Conservation (phyloP, 352 stramenopile genomes). For the Pythium angustatum region DNA sequence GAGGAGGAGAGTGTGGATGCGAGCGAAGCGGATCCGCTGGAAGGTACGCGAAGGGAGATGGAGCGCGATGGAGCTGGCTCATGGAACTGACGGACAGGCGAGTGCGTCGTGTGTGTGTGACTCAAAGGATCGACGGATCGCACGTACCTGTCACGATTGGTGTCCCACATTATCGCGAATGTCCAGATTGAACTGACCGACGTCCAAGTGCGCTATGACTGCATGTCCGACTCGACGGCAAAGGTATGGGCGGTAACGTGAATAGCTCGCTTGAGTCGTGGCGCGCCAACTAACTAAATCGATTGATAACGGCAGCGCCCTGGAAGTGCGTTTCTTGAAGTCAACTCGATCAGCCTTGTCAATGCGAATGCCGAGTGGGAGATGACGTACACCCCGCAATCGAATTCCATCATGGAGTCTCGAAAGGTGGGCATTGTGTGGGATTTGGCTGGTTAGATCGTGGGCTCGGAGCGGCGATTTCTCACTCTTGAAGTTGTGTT, state of each 20-base stretch:
- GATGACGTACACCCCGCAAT: constrained; percentile 72
- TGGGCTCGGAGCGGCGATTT: background rate
- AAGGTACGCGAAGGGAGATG: background rate
- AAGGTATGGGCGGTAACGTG: constrained; percentile 37
- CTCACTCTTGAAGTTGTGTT: background rate
- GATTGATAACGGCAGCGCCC: constrained; percentile 40
- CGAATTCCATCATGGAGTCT: constrained; percentile 73
- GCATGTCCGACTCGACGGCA: constrained; percentile 55
- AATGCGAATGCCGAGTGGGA: constrained; percentile 81
- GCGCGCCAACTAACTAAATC: background rate
- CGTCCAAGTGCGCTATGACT: constrained; percentile 85
- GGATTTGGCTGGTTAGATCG: background rate
- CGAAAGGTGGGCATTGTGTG: constrained; percentile 55
- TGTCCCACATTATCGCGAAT: constrained; percentile 86
- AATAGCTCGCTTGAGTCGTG: no score
- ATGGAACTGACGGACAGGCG: background rate
- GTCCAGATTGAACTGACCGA: constrained; percentile 84
- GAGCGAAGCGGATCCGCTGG: constrained; percentile 11
- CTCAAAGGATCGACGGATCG: constrained; percentile 43
- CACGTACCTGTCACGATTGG: constrained; percentile 80
- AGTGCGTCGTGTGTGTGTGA: background rate
- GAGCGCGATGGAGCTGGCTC: background rate
- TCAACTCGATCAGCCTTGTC: constrained; percentile 64
- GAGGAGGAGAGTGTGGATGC: constrained; percentile 31
- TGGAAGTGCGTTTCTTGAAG: constrained; percentile 67